Base-by-base conservation (phyloP, 78 protist species). In the Dictyostelium brefeldianum region DNA sequence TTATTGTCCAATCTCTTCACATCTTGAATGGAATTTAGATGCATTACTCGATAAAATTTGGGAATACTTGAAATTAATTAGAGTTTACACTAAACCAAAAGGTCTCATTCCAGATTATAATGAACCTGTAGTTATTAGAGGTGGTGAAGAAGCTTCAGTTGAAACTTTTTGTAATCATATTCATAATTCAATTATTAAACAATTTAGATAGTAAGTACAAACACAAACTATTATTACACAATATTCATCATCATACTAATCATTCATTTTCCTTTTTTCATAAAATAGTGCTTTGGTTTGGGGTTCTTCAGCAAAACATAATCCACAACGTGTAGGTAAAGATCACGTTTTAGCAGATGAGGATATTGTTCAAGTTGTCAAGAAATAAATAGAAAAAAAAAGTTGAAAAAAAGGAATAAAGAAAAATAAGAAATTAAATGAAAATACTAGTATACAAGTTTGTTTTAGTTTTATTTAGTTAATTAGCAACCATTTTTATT, bases 71-170 rank as follows among this genome's bases (percentile, higher is more conserved):
- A 79, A 84, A 71, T 84, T 99, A n/a, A 69, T 94, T 20, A 97
- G 99, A 27, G 20, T 98, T 96, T 99, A 98, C 97, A 99, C 99
- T 50, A 99, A 99, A 94, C 99, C 99, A 14, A 87, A 89, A 75
- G 99, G 99, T 10, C 98, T 96, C 78, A 96, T 98, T 25, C 99
- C 99, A 36, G 99, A 99, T 95, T 99, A 97, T 96, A 75, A 62
- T 51, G 98, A 95, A 20, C 99, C 99, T 18, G 99, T 99, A 15
- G 98, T 99, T 43, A 64, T 99, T 82, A 80, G 94, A 8, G 91
- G 91, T 41, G 36, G 77, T 17, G 94, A 78, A 25, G 48, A 50
- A 10, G 75, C 94, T 10, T 43, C 56, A 14, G 95, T 98, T 36
- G 98, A 98, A 94, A 59, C 82, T 78, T 98, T 99, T 80, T 98